Evolutionary conservation across 1,284 basidiomycete species (phyloP).

Genomic region (Taiwanofungus camphoratus): DNA sequence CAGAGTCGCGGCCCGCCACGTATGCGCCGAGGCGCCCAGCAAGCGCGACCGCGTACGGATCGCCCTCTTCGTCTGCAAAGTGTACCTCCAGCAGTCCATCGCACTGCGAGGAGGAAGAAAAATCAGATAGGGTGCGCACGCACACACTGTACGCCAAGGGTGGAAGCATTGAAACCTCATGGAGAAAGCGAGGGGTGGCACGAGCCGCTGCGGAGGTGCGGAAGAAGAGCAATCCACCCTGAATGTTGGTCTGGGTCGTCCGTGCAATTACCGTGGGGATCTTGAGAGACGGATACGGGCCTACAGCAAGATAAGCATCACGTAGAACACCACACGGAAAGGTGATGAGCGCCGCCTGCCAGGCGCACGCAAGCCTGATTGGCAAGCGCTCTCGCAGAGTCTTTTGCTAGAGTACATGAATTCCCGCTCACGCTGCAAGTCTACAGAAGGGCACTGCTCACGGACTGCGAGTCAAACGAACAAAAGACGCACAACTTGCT

Average conservation of each 20-base stretch:
- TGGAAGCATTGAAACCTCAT: slow-evolving; percentile 72
- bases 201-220: slow-evolving; percentile 73
- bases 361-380: no score
- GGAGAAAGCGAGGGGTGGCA: slow-evolving; percentile 62
- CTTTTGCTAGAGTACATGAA: no score
- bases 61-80: slow-evolving; percentile 83
- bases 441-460: no score
- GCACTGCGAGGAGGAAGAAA: slow-evolving; percentile 29
- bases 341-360: no score
- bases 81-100: slow-evolving; percentile 42
- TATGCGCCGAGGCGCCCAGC: slow-evolving; percentile 72
- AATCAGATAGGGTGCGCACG: slow-evolving; percentile 47
- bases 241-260: slow-evolving; percentile 49
- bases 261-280: slow-evolving; percentile 66
- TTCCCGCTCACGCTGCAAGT: no score
- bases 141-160: slow-evolving; percentile 63
- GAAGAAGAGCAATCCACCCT: slow-evolving; percentile 75
- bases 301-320: no score
- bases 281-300: slow-evolving; percentile 69
- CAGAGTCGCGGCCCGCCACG: slow-evolving; percentile 77
- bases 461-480: no score
- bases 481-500: no score
- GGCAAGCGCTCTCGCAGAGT: no score
- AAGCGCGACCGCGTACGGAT: slow-evolving; percentile 80
- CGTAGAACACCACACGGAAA: no score